Base-by-base conservation (phyloP, 768 basidiomycete genomes). In the Lentinula raphanica region DNA sequence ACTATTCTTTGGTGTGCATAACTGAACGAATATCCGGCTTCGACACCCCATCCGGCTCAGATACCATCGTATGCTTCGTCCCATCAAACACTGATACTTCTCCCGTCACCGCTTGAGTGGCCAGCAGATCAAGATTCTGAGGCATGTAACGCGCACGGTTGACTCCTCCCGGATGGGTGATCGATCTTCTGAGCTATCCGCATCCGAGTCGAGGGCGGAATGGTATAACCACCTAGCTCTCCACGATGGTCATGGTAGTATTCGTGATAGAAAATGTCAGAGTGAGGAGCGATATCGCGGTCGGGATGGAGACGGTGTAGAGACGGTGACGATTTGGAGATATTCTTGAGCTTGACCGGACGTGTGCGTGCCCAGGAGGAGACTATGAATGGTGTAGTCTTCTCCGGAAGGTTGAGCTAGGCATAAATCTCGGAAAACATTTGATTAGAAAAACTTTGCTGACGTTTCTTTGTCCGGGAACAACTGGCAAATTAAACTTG, bases 131-230 rank as follows among this genome's bases (percentile, higher is more conserved):
- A 2, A 94, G 92, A 67, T 98, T 99, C 72, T 98, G 96, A 5
- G 97, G 97, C 95, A 98, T 98, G 71, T 98, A 99, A 54, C 97
- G 86, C 60, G 97, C 97, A 45, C 94, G 79, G 73, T 99, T 99
- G 67, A 98, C 92, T 70, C 98, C 97, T 39, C 94, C 92, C 3
- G 82, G 81, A 71, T 99, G 97, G 70, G 94, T 95, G 75, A 99
- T n/a, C n/a, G n/a, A n/a, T 98, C 63, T 83, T 86, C 70, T 99
- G 97, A 29, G 87, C 90, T 71, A 96, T 84, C 66, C 90, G 88
- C 61, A 98, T 87, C 27, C 92, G 85, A 1, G 95, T 89, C 56
- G 87, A 80, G 17, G 88, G 83, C 3, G 90, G 87, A 38, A 94
- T 84, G 25, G 86, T 85, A 72, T 97, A 87, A 3, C 92, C 90